Conservation (phyloP, 164 flowering plant genomes). For the Magnolia sinica region DNA sequence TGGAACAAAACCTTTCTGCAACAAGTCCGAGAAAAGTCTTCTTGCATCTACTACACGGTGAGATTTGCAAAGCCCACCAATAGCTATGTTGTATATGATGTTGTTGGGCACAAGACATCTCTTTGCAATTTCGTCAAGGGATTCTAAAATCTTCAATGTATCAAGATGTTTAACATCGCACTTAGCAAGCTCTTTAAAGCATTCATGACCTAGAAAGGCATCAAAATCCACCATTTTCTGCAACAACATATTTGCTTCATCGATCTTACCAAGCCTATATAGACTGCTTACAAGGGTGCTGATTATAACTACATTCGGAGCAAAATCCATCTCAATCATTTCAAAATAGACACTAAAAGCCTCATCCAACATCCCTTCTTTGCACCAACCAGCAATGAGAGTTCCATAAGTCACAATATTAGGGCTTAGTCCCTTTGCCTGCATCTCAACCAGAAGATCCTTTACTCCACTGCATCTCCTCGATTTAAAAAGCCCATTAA, state of each 20-base stretch:
- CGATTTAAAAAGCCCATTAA: constrained; percentile 50
- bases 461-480: constrained; percentile 30
- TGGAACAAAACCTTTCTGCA: constrained; percentile 54
- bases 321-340: constrained; percentile 59
- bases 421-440: constrained; percentile 40
- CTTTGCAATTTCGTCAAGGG: constrained; percentile 38
- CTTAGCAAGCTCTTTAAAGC: constrained; percentile 11
- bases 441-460: constrained; percentile 57
- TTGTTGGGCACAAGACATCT: constrained; percentile 40
- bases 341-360: constrained; percentile 51
- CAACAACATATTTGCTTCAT: constrained; percentile 62
- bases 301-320: constrained; percentile 54
- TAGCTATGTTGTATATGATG: constrained; percentile 59
- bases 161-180: constrained; percentile 17
- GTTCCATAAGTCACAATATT: constrained; percentile 66
- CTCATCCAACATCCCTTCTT: constrained; percentile 57
- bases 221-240: constrained; percentile 55
- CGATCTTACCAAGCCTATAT: constrained; percentile 51
- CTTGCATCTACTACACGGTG: constrained; percentile 59
- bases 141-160: constrained; percentile 33
- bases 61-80: constrained; percentile 66
- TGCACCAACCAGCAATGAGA: constrained; percentile 76
- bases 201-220: constrained; percentile 19
- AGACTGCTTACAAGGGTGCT: constrained; percentile 61
- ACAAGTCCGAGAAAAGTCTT: constrained; percentile 36